Base-by-base conservation (phyloP, 331 rosid genomes). In the Arachis monticola region DNA sequence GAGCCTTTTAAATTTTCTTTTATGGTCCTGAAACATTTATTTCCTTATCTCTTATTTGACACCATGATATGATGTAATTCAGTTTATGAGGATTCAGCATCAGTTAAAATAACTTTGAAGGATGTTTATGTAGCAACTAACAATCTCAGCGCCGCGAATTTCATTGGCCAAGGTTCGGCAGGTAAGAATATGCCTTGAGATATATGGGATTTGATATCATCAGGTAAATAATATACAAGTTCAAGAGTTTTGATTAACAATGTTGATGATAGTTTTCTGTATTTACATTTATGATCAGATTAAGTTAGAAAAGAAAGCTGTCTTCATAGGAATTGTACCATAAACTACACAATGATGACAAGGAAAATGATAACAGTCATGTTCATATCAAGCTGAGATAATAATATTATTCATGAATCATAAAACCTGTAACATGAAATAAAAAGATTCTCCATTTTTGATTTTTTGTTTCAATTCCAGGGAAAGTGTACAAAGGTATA, bases 151-250 rank as follows among this genome's bases (percentile, higher is more conserved):
- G 47, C 81, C 69, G 67, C 79, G 17, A 90, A 90, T 78, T 86
- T 72, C 79, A 79, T 90, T 45, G 96, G 89, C 74, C 88, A 88
- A 86, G 91, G 96, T 41, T 64, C 73, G 51, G 88, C 93, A 12
- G 93, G 96, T 90, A 67, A 83, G 82, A 41, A 40, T 6, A 31
- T 56, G 66, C 31, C 55, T 69, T 32, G 22, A 40, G 50, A 71
- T 80, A 61, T 41, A 12, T 77, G 52, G 6, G 52, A 65, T 70
- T 31, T 60, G 53, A 70, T 31, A 42, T 27, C 17, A 30, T 13
- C 8, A 17, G 22, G 22, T 17, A 17, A 17, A 17, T 17, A 17
- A 17, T 17, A 17, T 17, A 76, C n/a, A 60, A 67, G 55, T 27
- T 65, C 7, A 55, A 57, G 73, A 48, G 50, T 66, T 66, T 32